phyloP scores from a whole-genome alignment of 1,139 yeast species.

The Nadsonia commutata region DNA sequence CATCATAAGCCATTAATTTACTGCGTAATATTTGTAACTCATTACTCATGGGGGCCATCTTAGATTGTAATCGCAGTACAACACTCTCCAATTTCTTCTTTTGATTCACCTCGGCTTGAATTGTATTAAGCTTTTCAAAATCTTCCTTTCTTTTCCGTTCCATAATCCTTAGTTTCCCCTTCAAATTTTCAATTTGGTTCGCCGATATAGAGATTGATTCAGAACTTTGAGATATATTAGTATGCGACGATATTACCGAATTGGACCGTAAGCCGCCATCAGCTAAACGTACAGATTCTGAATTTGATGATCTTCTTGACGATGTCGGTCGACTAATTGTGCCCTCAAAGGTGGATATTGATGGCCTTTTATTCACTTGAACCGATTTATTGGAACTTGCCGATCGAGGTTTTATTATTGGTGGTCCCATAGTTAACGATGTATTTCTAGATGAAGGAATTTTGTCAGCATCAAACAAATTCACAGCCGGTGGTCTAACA shows the following conservation, averaged over 20 bases:
- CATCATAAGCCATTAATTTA: slow-evolving; percentile 14
- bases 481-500: slow-evolving; percentile 14
- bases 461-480: not conserved
- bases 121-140: slow-evolving; percentile 12
- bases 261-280: not conserved
- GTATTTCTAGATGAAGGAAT: not conserved
- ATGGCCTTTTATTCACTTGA: no score
- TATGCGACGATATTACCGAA: slow-evolving; percentile 1
- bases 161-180: slow-evolving; percentile 18
- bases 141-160: slow-evolving; percentile 21
- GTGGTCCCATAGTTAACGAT: not conserved
- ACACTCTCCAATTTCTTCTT: slow-evolving; percentile 24
- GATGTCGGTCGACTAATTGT: slow-evolving; percentile 1
- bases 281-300: not conserved
- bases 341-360: no score
- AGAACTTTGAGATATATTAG: slow-evolving; percentile 1
- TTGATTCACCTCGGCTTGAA: slow-evolving; percentile 18
- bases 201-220: slow-evolving; percentile 7
- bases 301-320: slow-evolving; percentile 1
- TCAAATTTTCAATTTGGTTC: slow-evolving; percentile 18
- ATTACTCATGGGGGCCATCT: slow-evolving; percentile 21
- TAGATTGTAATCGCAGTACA: slow-evolving; percentile 24
- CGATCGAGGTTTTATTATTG: not conserved
- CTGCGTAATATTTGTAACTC: slow-evolving; percentile 21
- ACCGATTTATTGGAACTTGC: no score